phyloP scores from a whole-genome alignment of 345 rosid genomes.

The Bruguiera sexangula region DNA sequence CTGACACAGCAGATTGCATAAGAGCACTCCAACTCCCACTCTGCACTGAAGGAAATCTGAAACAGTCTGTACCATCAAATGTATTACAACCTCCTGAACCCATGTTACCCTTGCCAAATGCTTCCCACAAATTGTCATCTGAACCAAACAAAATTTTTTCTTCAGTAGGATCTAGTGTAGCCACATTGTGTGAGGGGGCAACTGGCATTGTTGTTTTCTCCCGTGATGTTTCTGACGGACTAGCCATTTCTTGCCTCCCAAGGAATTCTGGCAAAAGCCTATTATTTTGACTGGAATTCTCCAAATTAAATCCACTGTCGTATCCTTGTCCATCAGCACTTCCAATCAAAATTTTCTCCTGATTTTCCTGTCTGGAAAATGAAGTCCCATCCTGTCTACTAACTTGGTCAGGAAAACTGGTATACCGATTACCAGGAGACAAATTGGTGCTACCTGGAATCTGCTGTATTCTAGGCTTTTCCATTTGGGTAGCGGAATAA shows the following conservation, averaged over 20 bases:
- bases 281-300: constrained; percentile 41
- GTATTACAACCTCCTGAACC: constrained; percentile 44
- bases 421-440: constrained; percentile 43
- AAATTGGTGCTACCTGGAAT: constrained; percentile 48
- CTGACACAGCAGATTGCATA: constrained; percentile 98
- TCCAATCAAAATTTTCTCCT: constrained; percentile 34
- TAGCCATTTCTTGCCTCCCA: constrained; percentile 37
- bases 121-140: constrained; percentile 83
- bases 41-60: constrained; percentile 62
- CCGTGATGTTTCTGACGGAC: constrained; percentile 39
- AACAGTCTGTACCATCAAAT: constrained; percentile 41
- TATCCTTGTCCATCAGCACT: constrained; percentile 39
- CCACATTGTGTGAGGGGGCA: constrained; percentile 45
- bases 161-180: constrained; percentile 84
- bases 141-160: constrained; percentile 83
- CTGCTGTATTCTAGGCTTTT: constrained; percentile 42
- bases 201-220: constrained; percentile 37
- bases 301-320: constrained; percentile 39
- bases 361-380: constrained; percentile 49
- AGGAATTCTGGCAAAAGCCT: constrained; percentile 35
- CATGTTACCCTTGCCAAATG: constrained; percentile 56
- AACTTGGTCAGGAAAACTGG: constrained; percentile 44
- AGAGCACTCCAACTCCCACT: constrained; percentile 99
- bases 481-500: constrained; percentile 48
- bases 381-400: constrained; percentile 42